Evolutionary conservation across 129 eudicot genomes (phyloP), one percentile per base, ranked within the genome.

Genomic region (Sambucus nigra): DNA sequence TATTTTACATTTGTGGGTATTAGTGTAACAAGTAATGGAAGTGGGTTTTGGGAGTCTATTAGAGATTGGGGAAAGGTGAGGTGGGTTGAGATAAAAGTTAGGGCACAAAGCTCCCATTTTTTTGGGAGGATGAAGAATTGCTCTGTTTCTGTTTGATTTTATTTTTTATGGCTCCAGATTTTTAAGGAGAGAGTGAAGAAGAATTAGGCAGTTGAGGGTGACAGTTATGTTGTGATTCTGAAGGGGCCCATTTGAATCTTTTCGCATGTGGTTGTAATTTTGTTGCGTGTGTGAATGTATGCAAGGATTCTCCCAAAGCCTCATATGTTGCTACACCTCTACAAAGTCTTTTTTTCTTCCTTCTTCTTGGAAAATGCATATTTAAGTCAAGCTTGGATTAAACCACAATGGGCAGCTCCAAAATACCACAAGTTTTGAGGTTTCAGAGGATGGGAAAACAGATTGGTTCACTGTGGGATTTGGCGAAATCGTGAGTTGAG

Each of bases 71-170:
- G 68, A 70, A 51, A 71, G 52, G 20, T 51, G 46, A n/a, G 53
- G 52, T 25, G 71, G 50, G 22, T 41, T 72, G 47, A 68, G 73
- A 67, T 85, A 78, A 51, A 85, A 74, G 42, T 39, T 73, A 16
- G 66, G 38, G 58, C 55, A 61, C 3, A 84, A 53, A 19, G 77
- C 65, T 47, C 66, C 67, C 95, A 85, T 84, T 52, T 7, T 66
- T 50, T 22, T 51, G 31, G 64, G 50, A 23, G 63, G 56, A 50
- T 19, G 11, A 26, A 49, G 66, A 52, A 62, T 4, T 22, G 55
- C 7, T 48, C 31, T 8, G 64, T 45, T 44, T 33, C 56, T 26
- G 25, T 15, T 2, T 1, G 20, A 3, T 42, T 40, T 42, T 42
- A 15, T 16, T 13, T 42, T 51, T 10, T 49, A 20, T 49, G 3